These are phyloP conservation scores for Kodamaea sp. DNA, from an alignment of 1,139 yeast genomes.

Conservation along the genomic window DNA sequence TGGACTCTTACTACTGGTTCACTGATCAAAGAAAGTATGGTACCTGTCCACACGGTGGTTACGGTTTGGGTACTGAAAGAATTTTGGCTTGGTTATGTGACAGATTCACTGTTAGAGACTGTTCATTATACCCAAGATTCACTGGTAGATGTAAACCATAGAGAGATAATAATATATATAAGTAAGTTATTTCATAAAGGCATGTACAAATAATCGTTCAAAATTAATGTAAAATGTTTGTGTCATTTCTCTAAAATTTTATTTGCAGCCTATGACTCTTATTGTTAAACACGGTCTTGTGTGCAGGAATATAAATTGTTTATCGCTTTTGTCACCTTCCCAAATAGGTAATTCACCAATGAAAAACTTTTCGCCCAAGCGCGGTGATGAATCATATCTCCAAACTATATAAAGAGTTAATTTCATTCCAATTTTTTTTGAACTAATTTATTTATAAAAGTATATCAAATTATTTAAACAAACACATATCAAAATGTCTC, in stretches of 20 bases:
- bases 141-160: constrained; percentile 96
- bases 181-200: not conserved
- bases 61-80: constrained; percentile 97
- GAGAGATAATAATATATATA: not conserved
- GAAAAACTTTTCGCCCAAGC: constrained; percentile 20
- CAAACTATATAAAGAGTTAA: constrained; percentile 1
- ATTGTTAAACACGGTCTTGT: no score
- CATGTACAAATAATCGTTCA: no score
- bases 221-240: no score
- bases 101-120: constrained; percentile 96
- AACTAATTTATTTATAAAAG: constrained; percentile 2
- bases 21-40: constrained; percentile 95
- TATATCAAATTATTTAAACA: not conserved
- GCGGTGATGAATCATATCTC: constrained; percentile 32
- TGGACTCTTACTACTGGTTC: constrained; percentile 88
- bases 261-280: no score
- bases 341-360: constrained; percentile 18
- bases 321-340: constrained; percentile 9
- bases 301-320: no score
- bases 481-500: constrained; percentile 14
- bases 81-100: constrained; percentile 97
- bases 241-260: no score
- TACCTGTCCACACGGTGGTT: constrained; percentile 98
- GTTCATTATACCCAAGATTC: constrained; percentile 96
- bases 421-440: not conserved